Percentiles rank a stretch among this genome's conserved stretches.
Conservation (phyloP, 208 protist genomes). For the Crithidia mellificae region DNA sequence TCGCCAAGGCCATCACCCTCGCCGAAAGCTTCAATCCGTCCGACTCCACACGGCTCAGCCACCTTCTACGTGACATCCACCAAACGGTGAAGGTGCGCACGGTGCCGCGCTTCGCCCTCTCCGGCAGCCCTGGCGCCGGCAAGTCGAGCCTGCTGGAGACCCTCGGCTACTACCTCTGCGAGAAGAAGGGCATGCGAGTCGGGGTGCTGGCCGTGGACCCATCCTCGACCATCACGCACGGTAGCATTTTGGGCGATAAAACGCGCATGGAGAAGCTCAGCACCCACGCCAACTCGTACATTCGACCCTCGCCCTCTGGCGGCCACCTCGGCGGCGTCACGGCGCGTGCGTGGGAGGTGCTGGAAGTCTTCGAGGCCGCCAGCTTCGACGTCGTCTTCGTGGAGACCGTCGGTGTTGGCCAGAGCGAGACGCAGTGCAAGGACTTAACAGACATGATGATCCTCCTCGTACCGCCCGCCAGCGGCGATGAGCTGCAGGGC, state of each 20-base stretch:
- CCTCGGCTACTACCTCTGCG: constrained; percentile 62
- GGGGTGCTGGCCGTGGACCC: constrained; percentile 94
- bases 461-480: constrained; percentile 90
- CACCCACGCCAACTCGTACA: constrained; percentile 79
- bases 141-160: constrained; percentile 95
- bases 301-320: constrained; percentile 89
- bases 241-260: constrained; percentile 96
- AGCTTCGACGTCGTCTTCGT: constrained; percentile 93
- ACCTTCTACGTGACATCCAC: constrained; percentile 49
- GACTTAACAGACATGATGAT: constrained; percentile 93
- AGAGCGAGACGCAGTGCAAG: constrained; percentile 83
- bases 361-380: constrained; percentile 91
- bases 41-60: constrained; percentile 34
- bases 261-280: constrained; percentile 93
- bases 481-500: constrained; percentile 94
- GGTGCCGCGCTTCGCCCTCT: constrained; percentile 87
- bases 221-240: constrained; percentile 81
- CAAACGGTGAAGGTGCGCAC: constrained; percentile 29
- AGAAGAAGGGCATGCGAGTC: constrained; percentile 45
- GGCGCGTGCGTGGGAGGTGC: constrained; percentile 86
- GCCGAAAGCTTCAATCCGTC: constrained; percentile 49
- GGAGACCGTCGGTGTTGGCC: constrained; percentile 96
- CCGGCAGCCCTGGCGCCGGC: constrained; percentile 94
- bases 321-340: constrained; percentile 94
- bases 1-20: constrained; percentile 76